A percentile compares a stretch with the other conserved stretches of the same genome.
Evolutionary conservation across 2,329 filamentous ascomycete genomes (phyloP).

Genomic region (Fusarium sulawesiense): DNA sequence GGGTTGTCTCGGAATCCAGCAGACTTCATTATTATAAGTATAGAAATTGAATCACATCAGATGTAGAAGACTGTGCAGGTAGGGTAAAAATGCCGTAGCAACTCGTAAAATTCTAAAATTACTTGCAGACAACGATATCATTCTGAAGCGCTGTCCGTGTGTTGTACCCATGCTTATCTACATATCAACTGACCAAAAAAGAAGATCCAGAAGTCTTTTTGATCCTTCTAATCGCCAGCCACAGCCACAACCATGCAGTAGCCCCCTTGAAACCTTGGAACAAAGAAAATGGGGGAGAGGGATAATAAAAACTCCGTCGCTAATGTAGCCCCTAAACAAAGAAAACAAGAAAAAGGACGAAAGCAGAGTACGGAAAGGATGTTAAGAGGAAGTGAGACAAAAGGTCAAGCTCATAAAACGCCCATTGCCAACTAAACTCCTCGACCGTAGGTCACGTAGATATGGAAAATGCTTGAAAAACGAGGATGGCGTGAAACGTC

Average conservation of each 20-base stretch:
- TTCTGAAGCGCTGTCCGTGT: conserved; percentile 30
- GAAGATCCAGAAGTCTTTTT: conserved; percentile 4
- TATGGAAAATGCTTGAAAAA: conserved; percentile 11
- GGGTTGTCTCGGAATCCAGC: neutral
- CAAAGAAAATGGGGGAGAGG: conserved; percentile 6
- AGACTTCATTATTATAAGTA: neutral
- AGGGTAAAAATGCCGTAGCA: conserved; percentile 8
- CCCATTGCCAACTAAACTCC: conserved; percentile 33
- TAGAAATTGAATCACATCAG: neutral
- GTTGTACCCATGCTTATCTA: conserved; percentile 31
- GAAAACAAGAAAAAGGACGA: conserved; percentile 7
- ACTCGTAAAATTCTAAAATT: conserved; percentile 32
- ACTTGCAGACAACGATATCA: conserved; percentile 31
- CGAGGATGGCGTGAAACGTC: neutral
- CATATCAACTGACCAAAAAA: conserved; percentile 8
- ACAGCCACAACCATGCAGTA: conserved; percentile 34
- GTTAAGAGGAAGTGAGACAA: neutral
- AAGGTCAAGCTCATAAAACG: conserved; percentile 33
- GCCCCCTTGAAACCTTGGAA: conserved; percentile 2
- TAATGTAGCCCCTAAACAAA: conserved; percentile 48
- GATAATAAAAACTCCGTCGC: conserved; percentile 53
- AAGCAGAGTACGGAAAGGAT: conserved; percentile 13
- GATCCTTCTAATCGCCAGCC: conserved; percentile 10
- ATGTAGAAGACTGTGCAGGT: neutral
- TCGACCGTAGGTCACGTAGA: conserved; percentile 35